These are phyloP conservation scores for Rhizophagus clarus DNA, from an alignment of 192 early-diverging fungal genomes.

Conservation along the genomic window DNA sequence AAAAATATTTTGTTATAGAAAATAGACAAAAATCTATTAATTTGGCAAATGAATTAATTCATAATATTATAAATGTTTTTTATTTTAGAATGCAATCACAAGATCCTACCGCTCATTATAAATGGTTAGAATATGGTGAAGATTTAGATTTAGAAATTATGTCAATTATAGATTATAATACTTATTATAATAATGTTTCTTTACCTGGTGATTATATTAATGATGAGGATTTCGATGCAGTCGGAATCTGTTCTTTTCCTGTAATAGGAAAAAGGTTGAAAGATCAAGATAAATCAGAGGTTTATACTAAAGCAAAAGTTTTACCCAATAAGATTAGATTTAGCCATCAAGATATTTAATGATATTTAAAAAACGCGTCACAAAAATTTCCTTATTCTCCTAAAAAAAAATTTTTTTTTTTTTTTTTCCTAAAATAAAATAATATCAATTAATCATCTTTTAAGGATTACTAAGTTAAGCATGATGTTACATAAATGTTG, in stretches of 20 bases:
- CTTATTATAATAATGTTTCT: neutral
- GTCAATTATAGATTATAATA: neutral
- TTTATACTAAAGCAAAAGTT: slow-evolving; percentile 15
- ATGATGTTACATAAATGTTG: too few species aligned
- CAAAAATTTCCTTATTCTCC: too few species aligned
- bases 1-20: neutral
- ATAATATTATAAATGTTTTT: slow-evolving; percentile 18
- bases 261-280: neutral
- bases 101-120: neutral
- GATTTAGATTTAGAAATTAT: neutral
- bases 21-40: neutral
- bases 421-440: too few species aligned
- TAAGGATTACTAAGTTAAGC: too few species aligned
- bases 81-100: slow-evolving; percentile 21
- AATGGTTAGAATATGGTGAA: neutral
- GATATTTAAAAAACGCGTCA: too few species aligned
- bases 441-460: too few species aligned
- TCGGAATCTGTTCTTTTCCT: slow-evolving; percentile 7
- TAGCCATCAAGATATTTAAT: too few species aligned
- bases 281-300: neutral
- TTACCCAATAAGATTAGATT: neutral
- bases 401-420: too few species aligned
- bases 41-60: neutral
- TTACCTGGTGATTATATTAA: neutral
- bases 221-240: neutral